Conservation (phyloP, 2,329 filamentous ascomycete genomes). For the Cladobotryum mycophilum region DNA sequence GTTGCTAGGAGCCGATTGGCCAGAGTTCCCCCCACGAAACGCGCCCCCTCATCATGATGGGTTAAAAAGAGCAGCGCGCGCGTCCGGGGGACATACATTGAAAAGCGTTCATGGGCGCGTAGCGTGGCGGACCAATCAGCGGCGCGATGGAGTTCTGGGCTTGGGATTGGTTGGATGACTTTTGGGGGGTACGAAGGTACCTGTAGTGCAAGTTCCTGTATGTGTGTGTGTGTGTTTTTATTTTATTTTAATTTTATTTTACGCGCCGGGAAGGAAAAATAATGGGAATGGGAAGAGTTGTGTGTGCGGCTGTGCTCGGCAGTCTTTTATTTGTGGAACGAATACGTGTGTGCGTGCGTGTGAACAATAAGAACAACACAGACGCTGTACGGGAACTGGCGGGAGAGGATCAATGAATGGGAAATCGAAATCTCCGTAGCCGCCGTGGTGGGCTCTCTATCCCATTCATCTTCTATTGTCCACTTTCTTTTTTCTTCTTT, state of each 20-base stretch:
- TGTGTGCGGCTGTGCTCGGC: no score
- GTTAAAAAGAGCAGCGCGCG: not conserved
- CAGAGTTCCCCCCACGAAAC: not conserved
- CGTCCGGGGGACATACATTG: no score
- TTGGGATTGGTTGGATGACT: not conserved
- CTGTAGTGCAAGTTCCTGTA: no score
- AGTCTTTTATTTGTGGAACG: no score
- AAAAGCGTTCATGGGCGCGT: not conserved
- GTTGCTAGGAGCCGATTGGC: slow-evolving; percentile 12
- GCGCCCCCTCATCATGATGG: slow-evolving; percentile 3
- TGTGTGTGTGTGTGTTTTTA: no score
- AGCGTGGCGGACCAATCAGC: slow-evolving; percentile 5
- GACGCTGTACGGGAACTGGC: not conserved
- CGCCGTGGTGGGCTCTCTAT: slow-evolving; percentile 5
- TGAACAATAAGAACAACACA: no score
- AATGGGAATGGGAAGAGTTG: no score
- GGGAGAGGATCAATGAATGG: not conserved
- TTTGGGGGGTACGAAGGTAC: not conserved
- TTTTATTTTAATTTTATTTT: no score
- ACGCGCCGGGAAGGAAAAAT: slow-evolving; percentile 3
- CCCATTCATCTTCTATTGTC: not conserved
- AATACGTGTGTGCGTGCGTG: no score
- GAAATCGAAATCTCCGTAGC: slow-evolving; percentile 10
- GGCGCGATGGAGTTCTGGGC: not conserved
- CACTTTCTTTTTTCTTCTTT: not conserved